These are phyloP conservation scores for Ricinus communis DNA, from an alignment of 345 rosid species.

Conservation along the genomic window DNA sequence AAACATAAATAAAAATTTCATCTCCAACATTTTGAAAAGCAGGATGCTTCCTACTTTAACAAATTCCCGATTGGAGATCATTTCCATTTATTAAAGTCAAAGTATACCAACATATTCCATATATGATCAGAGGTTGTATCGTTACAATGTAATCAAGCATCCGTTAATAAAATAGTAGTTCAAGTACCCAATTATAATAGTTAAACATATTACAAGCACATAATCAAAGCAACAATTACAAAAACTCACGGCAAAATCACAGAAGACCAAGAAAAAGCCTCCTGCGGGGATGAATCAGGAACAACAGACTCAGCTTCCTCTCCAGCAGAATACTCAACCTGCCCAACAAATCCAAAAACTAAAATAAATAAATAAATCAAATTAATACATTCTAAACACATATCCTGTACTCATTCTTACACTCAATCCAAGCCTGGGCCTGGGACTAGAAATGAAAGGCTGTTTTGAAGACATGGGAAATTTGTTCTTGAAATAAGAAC, in stretches of 20 bases:
- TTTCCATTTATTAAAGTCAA: neutral
- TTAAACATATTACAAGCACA: neutral
- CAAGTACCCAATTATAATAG: neutral
- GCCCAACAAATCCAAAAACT: constrained; percentile 13
- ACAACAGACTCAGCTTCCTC: constrained; percentile 47
- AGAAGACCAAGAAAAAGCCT: constrained; percentile 80
- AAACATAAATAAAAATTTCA: neutral
- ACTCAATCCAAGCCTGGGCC: constrained; percentile 26
- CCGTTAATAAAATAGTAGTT: neutral
- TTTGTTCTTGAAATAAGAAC: constrained; percentile 25
- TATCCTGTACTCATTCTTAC: constrained; percentile 21
- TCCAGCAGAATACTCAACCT: constrained; percentile 59
- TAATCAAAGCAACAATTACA: neutral
- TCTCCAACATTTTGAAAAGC: neutral
- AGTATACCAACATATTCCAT: too few species aligned
- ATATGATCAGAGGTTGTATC: neutral
- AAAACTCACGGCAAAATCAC: constrained; percentile 79
- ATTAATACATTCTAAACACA: too few species aligned
- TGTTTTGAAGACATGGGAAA: constrained; percentile 25
- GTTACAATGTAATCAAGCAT: neutral
- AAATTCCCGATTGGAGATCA: neutral
- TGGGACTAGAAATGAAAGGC: constrained; percentile 20
- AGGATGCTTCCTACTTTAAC: neutral
- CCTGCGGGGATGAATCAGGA: constrained; percentile 47
- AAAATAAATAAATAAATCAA: constrained; percentile 4